Percentiles rank a stretch among this genome's conserved stretches.
phyloP scores from a whole-genome alignment of 2,329 filamentous ascomycete genomes.

The Biscogniauxia mediterranea region DNA sequence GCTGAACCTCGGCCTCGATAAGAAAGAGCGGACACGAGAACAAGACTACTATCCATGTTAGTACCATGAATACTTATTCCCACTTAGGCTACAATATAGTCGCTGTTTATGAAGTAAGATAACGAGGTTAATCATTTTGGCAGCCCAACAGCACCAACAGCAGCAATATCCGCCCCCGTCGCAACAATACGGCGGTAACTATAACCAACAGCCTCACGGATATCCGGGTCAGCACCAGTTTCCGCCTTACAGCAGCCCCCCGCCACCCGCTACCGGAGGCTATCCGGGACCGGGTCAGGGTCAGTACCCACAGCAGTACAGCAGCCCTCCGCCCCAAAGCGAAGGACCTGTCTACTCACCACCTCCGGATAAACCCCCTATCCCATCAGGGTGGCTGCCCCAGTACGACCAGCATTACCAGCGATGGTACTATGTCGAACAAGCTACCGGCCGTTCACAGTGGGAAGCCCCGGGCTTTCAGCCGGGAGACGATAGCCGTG shows the following conservation, averaged over 20 bases:
- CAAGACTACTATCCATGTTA: conserved; percentile 19
- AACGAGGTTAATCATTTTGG: conserved; percentile 2
- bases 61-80: conserved; percentile 2
- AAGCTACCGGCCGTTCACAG: conserved; percentile 59
- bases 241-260: conserved; percentile 6
- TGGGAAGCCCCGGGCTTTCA: conserved; percentile 57
- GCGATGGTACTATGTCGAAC: conserved; percentile 65
- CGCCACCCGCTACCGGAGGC: conserved; percentile 20
- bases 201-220: conserved; percentile 9
- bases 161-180: conserved; percentile 25
- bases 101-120: not conserved
- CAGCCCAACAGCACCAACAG: conserved; percentile 11
- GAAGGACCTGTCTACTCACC: conserved; percentile 34
- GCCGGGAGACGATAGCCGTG: conserved; percentile 15
- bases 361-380: conserved; percentile 43
- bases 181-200: conserved; percentile 22
- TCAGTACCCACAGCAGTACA: conserved; percentile 12
- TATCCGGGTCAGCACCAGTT: conserved; percentile 18
- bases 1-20: conserved; percentile 27
- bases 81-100: not conserved
- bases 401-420: conserved; percentile 62
- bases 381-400: conserved; percentile 60
- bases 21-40: conserved; percentile 22
- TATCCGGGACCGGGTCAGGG: conserved; percentile 26
- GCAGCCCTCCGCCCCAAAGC: conserved; percentile 20